Percentiles rank a stretch among this genome's conserved stretches.
phyloP scores from a whole-genome alignment of 2,329 filamentous ascomycete genomes.

The Xylariaceae sp. region DNA sequence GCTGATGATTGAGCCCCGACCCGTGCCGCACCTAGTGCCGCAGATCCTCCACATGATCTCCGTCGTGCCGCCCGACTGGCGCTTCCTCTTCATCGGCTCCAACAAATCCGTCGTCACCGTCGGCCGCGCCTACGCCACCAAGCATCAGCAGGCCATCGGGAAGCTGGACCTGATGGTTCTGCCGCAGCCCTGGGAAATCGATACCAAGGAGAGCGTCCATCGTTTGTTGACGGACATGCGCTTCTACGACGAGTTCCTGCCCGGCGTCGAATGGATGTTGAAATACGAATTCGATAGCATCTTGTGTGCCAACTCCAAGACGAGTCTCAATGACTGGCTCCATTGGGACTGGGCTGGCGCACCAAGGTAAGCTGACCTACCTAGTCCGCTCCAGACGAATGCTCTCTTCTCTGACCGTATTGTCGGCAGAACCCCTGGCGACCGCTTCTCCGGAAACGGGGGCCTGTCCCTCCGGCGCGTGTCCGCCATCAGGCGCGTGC shows the following conservation, averaged over 20 bases:
- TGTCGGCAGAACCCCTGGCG: slow-evolving; percentile 19
- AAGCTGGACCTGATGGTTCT: slow-evolving; percentile 50
- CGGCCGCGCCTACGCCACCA: slow-evolving; percentile 43
- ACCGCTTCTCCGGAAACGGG: slow-evolving; percentile 46
- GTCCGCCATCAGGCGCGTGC: slow-evolving; percentile 47
- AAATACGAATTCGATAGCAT: slow-evolving; percentile 54
- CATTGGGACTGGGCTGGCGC: slow-evolving; percentile 52
- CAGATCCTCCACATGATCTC: slow-evolving; percentile 53
- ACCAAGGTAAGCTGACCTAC: slow-evolving; percentile 34
- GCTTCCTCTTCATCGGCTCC: slow-evolving; percentile 53
- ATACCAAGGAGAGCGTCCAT: slow-evolving; percentile 47
- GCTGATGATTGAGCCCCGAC: slow-evolving; percentile 50
- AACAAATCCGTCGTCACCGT: slow-evolving; percentile 38
- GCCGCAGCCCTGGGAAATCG: slow-evolving; percentile 47
- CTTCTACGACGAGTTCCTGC: slow-evolving; percentile 46
- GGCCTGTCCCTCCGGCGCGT: slow-evolving; percentile 50
- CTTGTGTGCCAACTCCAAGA: slow-evolving; percentile 47
- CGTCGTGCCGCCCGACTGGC: slow-evolving; percentile 54
- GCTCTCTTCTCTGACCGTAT: too few relatives aligned
- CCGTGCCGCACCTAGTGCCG: slow-evolving; percentile 45
- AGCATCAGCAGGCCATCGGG: slow-evolving; percentile 35
- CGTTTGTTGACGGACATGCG: slow-evolving; percentile 48
- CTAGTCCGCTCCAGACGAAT: too few relatives aligned
- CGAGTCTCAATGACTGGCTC: slow-evolving; percentile 45
- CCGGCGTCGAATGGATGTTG: slow-evolving; percentile 49